Percentiles rank a stretch among this genome's conserved stretches.
Conservation (phyloP, 345 rosid species). For the Physaria fendleri region DNA sequence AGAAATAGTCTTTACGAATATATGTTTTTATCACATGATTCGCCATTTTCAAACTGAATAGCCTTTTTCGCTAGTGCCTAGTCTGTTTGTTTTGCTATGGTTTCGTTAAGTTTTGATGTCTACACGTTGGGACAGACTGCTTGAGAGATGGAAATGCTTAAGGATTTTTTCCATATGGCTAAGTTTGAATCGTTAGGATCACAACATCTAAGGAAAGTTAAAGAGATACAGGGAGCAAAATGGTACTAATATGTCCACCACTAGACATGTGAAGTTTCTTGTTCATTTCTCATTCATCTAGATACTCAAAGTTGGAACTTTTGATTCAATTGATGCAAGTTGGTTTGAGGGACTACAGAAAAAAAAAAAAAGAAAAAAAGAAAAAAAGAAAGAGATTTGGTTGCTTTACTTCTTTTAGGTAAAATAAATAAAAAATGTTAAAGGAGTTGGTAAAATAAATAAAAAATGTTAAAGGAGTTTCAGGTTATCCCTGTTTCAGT, state of each 20-base stretch:
- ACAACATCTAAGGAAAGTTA: background rate
- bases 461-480: constrained; percentile 7
- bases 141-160: background rate
- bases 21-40: constrained; percentile 7
- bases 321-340: constrained; percentile 14
- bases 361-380: constrained; percentile 10
- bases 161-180: background rate
- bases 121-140: constrained; percentile 1
- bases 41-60: background rate
- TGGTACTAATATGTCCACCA: background rate
- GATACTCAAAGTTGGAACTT: constrained; percentile 13
- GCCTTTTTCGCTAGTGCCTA: background rate
- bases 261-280: constrained; percentile 9
- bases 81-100: constrained; percentile 10
- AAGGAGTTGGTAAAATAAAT: too few relatives aligned
- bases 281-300: background rate
- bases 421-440: background rate
- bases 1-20: background rate
- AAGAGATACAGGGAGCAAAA: background rate
- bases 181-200: constrained; percentile 7
- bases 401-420: constrained; percentile 13
- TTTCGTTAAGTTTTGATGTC: constrained; percentile 3
- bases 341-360: constrained; percentile 12
- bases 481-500: constrained; percentile 20
- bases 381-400: too few relatives aligned